Evolutionary conservation across 129 eudicot species (phyloP), one percentile per base, ranked within the genome.

Genomic region (Oenanthe sinensis): DNA sequence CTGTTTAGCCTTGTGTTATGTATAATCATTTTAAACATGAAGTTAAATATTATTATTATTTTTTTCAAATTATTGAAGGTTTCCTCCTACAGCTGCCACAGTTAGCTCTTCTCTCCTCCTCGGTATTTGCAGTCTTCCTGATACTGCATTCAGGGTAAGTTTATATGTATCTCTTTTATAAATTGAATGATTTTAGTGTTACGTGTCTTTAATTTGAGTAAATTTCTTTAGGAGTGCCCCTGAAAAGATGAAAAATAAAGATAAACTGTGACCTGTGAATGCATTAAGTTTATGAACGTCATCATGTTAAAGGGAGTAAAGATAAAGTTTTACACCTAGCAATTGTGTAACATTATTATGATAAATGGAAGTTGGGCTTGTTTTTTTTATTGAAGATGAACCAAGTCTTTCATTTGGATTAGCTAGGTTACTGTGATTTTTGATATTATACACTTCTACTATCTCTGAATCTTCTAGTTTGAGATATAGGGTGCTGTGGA

Each of bases 21-120:
- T 7, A n/a, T 43, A 26, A 26, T 63, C n/a, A 37, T 79, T 82
- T 22, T 33, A 20, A 13, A 75, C 74, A 20, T 77, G 54, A 8
- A 22, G 0, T 22, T 55, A 14, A 1, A 9, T 77, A 26, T 48
- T 12, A 30, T 44, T 16, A 36, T 46, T 54, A 8, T 70, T 79
- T 2, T 8, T 20, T 3, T 39, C 49, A 45, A 15, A 36, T 10
- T 49, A 20, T 13, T 62, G 36, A 58, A 96, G 99, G 90, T 96
- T 96, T 86, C 96, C 99, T 83, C 99, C 97, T 67, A 96, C 97
- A 71, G 99, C 99, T 72, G 99, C 95, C 37, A 96, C 99, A 71
- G 99, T 96, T 78, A 96, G 99, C 89, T 87, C 97, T 17, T 89
- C 99, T 44, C 88, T 96, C 47, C 79, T 96, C 55, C 83, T 96